A percentile compares a stretch with the other conserved stretches of the same genome.
These are phyloP conservation scores for Lactifluus volemus DNA, from an alignment of 768 basidiomycete species.

Conservation along the genomic window DNA sequence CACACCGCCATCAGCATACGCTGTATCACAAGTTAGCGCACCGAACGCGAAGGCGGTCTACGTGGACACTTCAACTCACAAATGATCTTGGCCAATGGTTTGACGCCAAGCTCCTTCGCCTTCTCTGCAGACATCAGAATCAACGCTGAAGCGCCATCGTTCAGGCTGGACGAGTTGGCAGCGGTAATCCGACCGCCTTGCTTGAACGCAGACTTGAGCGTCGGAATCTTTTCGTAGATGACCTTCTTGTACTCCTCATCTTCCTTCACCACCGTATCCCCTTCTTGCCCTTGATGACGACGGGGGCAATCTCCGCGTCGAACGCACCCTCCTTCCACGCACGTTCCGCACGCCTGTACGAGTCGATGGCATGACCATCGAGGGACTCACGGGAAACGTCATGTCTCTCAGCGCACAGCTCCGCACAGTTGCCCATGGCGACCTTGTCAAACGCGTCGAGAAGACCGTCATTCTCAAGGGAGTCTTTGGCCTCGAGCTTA, in stretches of 20 bases:
- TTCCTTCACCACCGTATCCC: slow-evolving; percentile 79
- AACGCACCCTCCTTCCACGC: slow-evolving; percentile 88
- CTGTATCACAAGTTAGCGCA: slow-evolving; percentile 33
- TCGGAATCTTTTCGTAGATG: slow-evolving; percentile 88
- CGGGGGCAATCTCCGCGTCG: slow-evolving; percentile 79
- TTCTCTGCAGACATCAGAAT: slow-evolving; percentile 92
- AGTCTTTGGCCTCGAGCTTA: slow-evolving; percentile 80
- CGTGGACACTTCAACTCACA: slow-evolving; percentile 55
- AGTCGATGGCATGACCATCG: slow-evolving; percentile 89
- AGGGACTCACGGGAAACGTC: slow-evolving; percentile 78
- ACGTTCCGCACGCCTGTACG: slow-evolving; percentile 86
- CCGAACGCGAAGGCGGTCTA: neutral
- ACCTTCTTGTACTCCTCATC: slow-evolving; percentile 99
- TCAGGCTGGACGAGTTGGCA: slow-evolving; percentile 91
- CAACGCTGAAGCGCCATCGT: slow-evolving; percentile 93
- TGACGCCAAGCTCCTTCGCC: slow-evolving; percentile 83
- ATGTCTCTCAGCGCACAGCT: slow-evolving; percentile 73
- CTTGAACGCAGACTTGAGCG: slow-evolving; percentile 84
- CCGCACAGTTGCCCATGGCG: slow-evolving; percentile 97
- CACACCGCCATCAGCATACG: slow-evolving; percentile 94
- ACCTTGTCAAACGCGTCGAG: slow-evolving; percentile 98
- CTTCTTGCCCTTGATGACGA: slow-evolving; percentile 91
- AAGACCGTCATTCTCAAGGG: slow-evolving; percentile 87
- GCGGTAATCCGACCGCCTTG: slow-evolving; percentile 87
- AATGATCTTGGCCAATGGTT: slow-evolving; percentile 88